phyloP scores from a whole-genome alignment of 768 basidiomycete species.

The Termitomyces sp. region DNA sequence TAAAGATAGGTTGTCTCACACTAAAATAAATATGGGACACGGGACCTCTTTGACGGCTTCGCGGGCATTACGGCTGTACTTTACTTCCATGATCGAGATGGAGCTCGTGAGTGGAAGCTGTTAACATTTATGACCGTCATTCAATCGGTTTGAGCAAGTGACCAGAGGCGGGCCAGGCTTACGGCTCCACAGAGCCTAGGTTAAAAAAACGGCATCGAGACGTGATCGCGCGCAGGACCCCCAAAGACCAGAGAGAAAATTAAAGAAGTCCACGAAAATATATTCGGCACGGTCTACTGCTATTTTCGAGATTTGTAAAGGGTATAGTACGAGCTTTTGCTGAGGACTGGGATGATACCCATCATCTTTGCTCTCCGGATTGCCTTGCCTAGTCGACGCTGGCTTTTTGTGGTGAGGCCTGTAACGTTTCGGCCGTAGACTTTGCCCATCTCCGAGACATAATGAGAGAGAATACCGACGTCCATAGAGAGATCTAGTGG shows the following conservation, averaged over 20 bases:
- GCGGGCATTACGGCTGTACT: background rate
- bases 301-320: background rate
- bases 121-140: background rate
- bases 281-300: conserved; percentile 7
- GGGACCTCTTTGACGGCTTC: conserved; percentile 10
- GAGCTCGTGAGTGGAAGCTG: background rate
- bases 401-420: conserved; percentile 71
- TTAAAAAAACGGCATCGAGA: conserved; percentile 4
- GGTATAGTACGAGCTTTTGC: conserved; percentile 16
- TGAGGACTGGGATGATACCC: conserved; percentile 72
- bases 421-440: conserved; percentile 70
- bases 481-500: conserved; percentile 70
- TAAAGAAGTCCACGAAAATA: background rate
- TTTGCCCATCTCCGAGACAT: conserved; percentile 76
- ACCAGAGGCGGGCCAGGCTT: conserved; percentile 5
- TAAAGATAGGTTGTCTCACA: conserved; percentile 6
- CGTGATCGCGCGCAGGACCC: conserved; percentile 10
- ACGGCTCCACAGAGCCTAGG: background rate
- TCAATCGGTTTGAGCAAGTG: conserved; percentile 9
- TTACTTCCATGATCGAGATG: conserved; percentile 13
- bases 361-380: conserved; percentile 88
- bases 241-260: conserved; percentile 1
- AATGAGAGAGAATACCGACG: conserved; percentile 50
- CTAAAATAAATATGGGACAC: background rate
- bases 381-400: conserved; percentile 78